Evolutionary conservation across 2,329 filamentous ascomycete species (phyloP).

Genomic region (Pestalotiopsis sp.): DNA sequence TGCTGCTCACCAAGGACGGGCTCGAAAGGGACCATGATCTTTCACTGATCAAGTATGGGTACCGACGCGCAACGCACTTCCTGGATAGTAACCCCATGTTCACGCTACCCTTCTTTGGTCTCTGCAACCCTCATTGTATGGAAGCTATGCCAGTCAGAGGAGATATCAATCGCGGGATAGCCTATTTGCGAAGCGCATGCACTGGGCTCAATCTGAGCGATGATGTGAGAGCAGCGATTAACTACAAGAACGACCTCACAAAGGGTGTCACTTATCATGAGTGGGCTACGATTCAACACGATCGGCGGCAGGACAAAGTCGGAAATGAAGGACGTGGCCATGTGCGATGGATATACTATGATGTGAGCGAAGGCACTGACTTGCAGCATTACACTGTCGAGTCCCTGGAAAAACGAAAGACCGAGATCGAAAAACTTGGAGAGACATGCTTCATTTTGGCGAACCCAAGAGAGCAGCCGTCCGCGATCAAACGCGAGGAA

Average conservation of each 20-base stretch:
- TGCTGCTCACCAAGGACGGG: not conserved
- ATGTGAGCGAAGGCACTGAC: not conserved
- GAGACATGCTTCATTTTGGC: not conserved
- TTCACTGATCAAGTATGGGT: not conserved
- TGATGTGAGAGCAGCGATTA: not conserved
- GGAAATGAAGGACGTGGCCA: not conserved
- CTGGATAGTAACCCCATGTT: not conserved
- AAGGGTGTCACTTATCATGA: not conserved
- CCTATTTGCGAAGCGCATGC: not conserved
- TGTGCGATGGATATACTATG: not conserved
- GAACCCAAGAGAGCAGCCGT: not conserved
- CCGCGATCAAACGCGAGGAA: not conserved
- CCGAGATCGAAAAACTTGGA: not conserved
- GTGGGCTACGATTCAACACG: not conserved
- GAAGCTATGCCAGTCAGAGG: not conserved
- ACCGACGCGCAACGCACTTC: not conserved
- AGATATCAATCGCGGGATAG: not conserved
- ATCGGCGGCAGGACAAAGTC: not conserved
- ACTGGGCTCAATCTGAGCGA: not conserved
- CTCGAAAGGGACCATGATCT: not conserved
- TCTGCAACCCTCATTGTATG: not conserved
- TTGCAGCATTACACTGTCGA: not conserved
- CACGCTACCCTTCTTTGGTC: not conserved
- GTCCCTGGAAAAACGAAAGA: not conserved
- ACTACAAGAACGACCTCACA: not conserved